Percentiles rank a stretch among this genome's conserved stretches.
Evolutionary conservation across 2,329 filamentous ascomycete genomes (phyloP).

Genomic region (Chaetomiaceae sp.): DNA sequence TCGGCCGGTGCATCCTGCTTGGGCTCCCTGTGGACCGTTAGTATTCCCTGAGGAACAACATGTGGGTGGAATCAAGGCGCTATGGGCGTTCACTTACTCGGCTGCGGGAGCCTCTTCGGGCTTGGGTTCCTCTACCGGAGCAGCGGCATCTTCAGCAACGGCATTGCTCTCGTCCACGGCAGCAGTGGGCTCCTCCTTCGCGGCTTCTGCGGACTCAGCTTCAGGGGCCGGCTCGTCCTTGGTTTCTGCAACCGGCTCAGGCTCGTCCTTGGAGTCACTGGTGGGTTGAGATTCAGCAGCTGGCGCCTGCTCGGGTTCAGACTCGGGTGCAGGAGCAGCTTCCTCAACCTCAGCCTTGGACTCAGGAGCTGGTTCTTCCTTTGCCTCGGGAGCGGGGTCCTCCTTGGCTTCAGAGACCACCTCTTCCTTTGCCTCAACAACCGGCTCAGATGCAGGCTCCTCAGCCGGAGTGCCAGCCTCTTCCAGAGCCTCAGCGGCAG

Average conservation of each 20-base stretch:
- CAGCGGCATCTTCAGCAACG: background rate
- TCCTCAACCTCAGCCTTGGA: background rate
- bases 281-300: background rate
- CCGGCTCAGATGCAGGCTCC: background rate
- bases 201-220: background rate
- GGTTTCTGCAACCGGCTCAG: background rate
- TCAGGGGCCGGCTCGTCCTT: constrained; percentile 1
- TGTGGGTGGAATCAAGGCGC: background rate
- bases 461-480: background rate
- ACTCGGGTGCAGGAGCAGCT: too few species aligned
- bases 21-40: background rate
- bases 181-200: constrained; percentile 3
- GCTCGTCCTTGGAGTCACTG: background rate
- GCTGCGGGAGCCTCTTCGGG: background rate
- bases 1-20: background rate
- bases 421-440: background rate
- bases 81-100: background rate
- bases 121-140: background rate
- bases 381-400: constrained; percentile 1
- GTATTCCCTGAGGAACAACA: background rate
- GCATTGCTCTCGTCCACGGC: background rate
- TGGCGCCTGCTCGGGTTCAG: background rate
- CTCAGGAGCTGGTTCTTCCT: background rate
- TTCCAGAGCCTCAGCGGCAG: background rate
- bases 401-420: constrained; percentile 11